phyloP scores from a whole-genome alignment of 2,329 filamentous ascomycete genomes.

The Botryotinia convoluta region DNA sequence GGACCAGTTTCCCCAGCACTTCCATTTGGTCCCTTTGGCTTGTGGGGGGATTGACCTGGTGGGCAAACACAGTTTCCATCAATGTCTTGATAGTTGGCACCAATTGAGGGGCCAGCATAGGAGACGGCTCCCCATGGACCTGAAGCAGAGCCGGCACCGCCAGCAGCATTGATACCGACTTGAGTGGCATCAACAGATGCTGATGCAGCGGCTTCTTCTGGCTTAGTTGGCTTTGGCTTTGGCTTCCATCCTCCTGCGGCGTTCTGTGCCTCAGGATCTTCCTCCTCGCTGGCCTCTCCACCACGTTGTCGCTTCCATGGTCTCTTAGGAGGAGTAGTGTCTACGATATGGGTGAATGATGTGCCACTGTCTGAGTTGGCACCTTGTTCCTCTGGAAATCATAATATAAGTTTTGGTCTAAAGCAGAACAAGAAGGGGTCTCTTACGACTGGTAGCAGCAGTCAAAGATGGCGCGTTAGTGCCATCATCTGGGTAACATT shows the following conservation, averaged over 20 bases:
- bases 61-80: constrained; percentile 7
- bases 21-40: neutral
- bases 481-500: neutral
- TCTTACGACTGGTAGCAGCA: neutral
- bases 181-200: neutral
- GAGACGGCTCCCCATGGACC: neutral
- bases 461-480: neutral
- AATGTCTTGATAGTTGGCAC: constrained; percentile 3
- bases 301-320: neutral
- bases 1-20: too few relatives aligned
- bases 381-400: neutral
- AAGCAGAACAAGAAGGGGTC: neutral
- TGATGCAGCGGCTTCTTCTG: neutral
- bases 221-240: neutral
- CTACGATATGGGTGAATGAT: neutral
- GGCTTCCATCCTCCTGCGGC: neutral
- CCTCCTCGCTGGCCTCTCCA: neutral
- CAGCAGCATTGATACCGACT: neutral
- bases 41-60: neutral
- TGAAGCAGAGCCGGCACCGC: neutral
- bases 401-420: neutral
- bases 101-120: neutral
- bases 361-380: neutral
- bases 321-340: neutral
- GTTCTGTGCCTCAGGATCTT: neutral